A percentile compares a stretch with the other conserved stretches of the same genome.
phyloP scores from a whole-genome alignment of 305 asterid species.

The Withania somnifera region DNA sequence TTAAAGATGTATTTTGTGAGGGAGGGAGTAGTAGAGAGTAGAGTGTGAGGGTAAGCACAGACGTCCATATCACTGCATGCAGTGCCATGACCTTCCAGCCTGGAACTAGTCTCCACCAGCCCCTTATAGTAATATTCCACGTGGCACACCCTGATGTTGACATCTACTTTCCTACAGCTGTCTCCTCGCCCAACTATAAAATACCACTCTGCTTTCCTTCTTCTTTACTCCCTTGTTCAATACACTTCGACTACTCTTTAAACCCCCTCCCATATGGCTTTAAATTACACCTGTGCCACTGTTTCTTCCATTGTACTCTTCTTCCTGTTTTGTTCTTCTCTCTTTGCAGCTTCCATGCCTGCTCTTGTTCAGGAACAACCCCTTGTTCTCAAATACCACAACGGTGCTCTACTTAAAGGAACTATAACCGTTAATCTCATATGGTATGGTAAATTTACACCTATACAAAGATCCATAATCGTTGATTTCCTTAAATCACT shows the following conservation, averaged over 20 bases:
- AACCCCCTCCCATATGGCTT: slow-evolving; percentile 20
- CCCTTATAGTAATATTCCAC: slow-evolving; percentile 17
- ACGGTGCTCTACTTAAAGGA: slow-evolving; percentile 69
- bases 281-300: slow-evolving; percentile 21
- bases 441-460: slow-evolving; percentile 84
- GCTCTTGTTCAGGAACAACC: slow-evolving; percentile 62
- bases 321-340: not conserved
- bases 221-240: not conserved
- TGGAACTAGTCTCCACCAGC: slow-evolving; percentile 17
- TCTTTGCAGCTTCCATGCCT: slow-evolving; percentile 23
- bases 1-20: no score
- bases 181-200: not conserved
- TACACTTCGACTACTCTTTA: not conserved
- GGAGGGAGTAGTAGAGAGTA: no score
- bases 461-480: slow-evolving; percentile 55
- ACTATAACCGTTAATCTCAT: slow-evolving; percentile 57
- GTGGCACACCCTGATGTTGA: slow-evolving; percentile 11
- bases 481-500: slow-evolving; percentile 69
- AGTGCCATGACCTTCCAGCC: slow-evolving; percentile 50
- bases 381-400: slow-evolving; percentile 56
- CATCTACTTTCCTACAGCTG: not conserved
- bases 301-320: not conserved
- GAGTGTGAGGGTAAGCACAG: no score
- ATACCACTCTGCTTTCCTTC: not conserved
- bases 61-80: no score